Conservation (phyloP, 331 rosid species). For the Saraca asoca region DNA sequence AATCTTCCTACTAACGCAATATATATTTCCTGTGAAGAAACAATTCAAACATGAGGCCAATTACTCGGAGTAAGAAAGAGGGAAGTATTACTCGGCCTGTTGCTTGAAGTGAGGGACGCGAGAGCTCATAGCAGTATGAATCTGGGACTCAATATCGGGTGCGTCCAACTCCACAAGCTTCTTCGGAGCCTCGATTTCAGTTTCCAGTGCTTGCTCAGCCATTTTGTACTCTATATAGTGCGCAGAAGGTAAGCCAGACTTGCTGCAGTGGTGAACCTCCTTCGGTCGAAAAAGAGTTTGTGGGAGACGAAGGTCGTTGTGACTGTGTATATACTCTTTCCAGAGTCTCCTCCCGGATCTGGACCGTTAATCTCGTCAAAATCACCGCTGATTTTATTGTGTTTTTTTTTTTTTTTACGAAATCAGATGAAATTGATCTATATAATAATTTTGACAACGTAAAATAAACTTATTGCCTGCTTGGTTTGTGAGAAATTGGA, state of each 20-base stretch:
- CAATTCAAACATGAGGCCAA: background rate
- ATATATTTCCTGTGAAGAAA: background rate
- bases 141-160: slow-evolving; percentile 56
- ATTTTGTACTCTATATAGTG: slow-evolving; percentile 13
- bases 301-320: background rate
- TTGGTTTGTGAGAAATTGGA: no score
- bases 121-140: slow-evolving; percentile 61
- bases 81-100: slow-evolving; percentile 69
- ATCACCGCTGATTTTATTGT: no score
- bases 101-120: slow-evolving; percentile 79
- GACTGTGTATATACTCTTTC: background rate
- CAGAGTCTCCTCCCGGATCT: background rate
- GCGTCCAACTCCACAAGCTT: slow-evolving; percentile 31
- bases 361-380: background rate
- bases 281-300: background rate
- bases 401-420: no score
- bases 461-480: no score
- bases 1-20: background rate
- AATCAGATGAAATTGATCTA: no score
- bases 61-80: slow-evolving; percentile 11
- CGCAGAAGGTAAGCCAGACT: background rate
- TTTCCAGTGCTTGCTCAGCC: slow-evolving; percentile 56
- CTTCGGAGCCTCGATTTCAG: slow-evolving; percentile 42
- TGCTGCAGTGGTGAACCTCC: background rate
- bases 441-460: no score